Conservation (phyloP, 2,329 filamentous ascomycete species). For the Colletotrichum nymphaeae region DNA sequence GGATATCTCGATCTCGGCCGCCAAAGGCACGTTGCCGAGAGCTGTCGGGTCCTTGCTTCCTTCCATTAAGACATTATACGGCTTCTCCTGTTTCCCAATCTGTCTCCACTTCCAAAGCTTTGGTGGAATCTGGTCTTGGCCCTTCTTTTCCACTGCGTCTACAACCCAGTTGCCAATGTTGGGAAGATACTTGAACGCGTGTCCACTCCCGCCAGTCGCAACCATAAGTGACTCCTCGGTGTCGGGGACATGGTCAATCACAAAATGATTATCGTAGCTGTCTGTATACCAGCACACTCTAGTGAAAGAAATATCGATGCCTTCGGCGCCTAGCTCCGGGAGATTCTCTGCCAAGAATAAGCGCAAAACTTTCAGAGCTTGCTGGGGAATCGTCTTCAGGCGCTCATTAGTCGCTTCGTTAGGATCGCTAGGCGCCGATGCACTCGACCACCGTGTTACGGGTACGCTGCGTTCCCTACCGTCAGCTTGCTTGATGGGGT, state of each 20-base stretch:
- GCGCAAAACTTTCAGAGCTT: constrained; percentile 41
- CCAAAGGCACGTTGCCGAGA: constrained; percentile 35
- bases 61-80: constrained; percentile 38
- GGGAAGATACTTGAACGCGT: constrained; percentile 72
- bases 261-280: constrained; percentile 64
- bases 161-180: constrained; percentile 66
- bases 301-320: constrained; percentile 48
- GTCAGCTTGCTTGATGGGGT: constrained; percentile 48
- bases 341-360: constrained; percentile 52
- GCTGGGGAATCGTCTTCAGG: constrained; percentile 36
- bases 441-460: constrained; percentile 48
- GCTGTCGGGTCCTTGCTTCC: constrained; percentile 34
- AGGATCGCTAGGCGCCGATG: neutral
- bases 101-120: constrained; percentile 40
- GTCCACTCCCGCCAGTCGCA: constrained; percentile 70
- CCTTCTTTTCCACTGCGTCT: constrained; percentile 57
- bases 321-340: constrained; percentile 50
- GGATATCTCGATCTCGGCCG: neutral
- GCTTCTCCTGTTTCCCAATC: neutral
- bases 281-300: constrained; percentile 72
- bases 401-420: constrained; percentile 27
- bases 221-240: constrained; percentile 56
- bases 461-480: constrained; percentile 51
- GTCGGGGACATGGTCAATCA: constrained; percentile 53
- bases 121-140: constrained; percentile 42